Percentiles rank a stretch among this genome's conserved stretches.
phyloP scores from a whole-genome alignment of 768 basidiomycete species.

The Lactarius sp. region DNA sequence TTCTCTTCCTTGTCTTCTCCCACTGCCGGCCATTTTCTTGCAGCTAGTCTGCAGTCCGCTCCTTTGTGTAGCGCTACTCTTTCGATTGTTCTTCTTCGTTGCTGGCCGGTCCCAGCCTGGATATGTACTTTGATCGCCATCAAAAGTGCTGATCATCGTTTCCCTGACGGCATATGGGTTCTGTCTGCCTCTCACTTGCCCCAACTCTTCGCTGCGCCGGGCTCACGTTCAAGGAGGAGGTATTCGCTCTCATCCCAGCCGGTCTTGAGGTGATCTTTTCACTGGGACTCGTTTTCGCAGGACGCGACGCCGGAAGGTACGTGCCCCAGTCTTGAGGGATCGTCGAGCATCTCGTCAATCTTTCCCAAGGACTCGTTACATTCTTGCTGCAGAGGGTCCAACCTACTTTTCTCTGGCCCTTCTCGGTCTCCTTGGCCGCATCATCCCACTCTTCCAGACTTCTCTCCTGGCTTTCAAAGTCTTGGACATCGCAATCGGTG shows the following conservation, averaged over 20 bases:
- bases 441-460: constrained; percentile 47
- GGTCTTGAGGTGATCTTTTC: constrained; percentile 59
- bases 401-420: constrained; percentile 54
- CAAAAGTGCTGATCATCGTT: constrained; percentile 24
- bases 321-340: constrained; percentile 26
- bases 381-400: constrained; percentile 60
- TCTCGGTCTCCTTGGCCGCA: constrained; percentile 56
- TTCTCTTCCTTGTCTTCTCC: background rate
- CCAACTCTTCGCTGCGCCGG: constrained; percentile 66
- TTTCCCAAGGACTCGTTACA: constrained; percentile 45
- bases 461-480: constrained; percentile 43
- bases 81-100: constrained; percentile 22
- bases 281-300: constrained; percentile 45
- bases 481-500: constrained; percentile 61
- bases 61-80: constrained; percentile 32
- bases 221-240: constrained; percentile 43
- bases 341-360: background rate
- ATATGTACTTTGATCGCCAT: constrained; percentile 33
- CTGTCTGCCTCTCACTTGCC: constrained; percentile 61
- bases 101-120: constrained; percentile 33
- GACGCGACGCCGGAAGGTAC: constrained; percentile 46
- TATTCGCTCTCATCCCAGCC: constrained; percentile 55
- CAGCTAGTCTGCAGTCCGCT: constrained; percentile 49
- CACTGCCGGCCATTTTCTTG: constrained; percentile 25
- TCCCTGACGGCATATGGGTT: constrained; percentile 21